phyloP scores from a whole-genome alignment of 176 grass and related monocot genomes.

The Oryza glaberrima region DNA sequence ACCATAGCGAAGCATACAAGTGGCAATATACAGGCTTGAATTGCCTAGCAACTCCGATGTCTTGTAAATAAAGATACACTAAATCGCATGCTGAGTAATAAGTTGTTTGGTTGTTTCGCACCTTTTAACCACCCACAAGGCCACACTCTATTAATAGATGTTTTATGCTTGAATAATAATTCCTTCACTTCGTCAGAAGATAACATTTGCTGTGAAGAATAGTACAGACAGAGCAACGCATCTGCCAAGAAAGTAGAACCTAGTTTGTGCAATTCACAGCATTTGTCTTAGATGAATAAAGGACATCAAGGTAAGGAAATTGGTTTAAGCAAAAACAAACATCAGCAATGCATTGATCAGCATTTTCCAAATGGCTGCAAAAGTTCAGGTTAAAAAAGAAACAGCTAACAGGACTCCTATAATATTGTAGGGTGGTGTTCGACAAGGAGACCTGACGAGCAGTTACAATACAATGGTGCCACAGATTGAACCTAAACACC shows the following conservation, averaged over 20 bases:
- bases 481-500: neutral
- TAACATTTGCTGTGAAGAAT: neutral
- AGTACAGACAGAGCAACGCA: neutral
- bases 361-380: neutral
- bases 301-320: neutral
- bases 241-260: neutral
- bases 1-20: neutral
- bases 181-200: neutral
- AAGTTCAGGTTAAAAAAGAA: neutral
- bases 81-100: neutral
- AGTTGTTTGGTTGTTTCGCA: neutral
- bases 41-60: neutral
- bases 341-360: slow-evolving; percentile 1
- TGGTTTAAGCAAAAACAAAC: neutral
- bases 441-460: neutral
- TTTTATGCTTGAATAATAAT: neutral
- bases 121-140: neutral
- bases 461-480: neutral
- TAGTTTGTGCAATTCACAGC: neutral
- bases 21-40: neutral
- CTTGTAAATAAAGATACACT: neutral
- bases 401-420: too few relatives aligned
- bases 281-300: neutral
- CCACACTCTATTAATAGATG: neutral
- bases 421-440: neutral